phyloP scores from a whole-genome alignment of 371 early-diverging fungal species.

The Mucor plumbeus region DNA sequence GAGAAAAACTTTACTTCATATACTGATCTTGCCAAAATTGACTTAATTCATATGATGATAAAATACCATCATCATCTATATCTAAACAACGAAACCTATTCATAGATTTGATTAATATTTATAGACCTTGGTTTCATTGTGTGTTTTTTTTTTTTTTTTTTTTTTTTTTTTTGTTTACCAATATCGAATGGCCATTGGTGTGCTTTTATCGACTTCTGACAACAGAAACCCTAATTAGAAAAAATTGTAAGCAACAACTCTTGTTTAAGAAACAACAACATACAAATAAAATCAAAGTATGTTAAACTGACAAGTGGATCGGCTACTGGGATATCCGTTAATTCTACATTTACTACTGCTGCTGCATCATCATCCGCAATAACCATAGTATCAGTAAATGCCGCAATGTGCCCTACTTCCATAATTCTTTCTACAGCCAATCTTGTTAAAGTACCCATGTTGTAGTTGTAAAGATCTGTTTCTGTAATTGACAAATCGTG shows the following conservation, averaged over 20 bases:
- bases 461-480: constrained; percentile 68
- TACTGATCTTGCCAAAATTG: constrained; percentile 87
- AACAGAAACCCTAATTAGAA: constrained; percentile 76
- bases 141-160: not conserved
- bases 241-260: not conserved
- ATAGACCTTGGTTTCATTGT: not conserved
- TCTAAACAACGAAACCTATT: constrained; percentile 86
- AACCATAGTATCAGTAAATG: constrained; percentile 25
- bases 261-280: constrained; percentile 10
- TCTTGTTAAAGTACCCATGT: constrained; percentile 62
- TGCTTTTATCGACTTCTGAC: constrained; percentile 86
- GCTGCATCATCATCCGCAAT: constrained; percentile 15
- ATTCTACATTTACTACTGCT: not conserved
- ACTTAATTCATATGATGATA: constrained; percentile 83
- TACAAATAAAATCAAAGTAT: constrained; percentile 66
- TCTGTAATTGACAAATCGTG: constrained; percentile 72
- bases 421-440: constrained; percentile 68
- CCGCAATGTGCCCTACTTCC: constrained; percentile 41
- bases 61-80: constrained; percentile 85
- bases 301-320: constrained; percentile 31
- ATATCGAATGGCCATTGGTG: constrained; percentile 81
- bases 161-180: constrained; percentile 54
- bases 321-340: not conserved
- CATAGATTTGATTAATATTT: not conserved
- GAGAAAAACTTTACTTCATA: constrained; percentile 22